Evolutionary conservation across 78 protist genomes (phyloP).

Genomic region (slime mould (Dictyostelium discoideum)): dicty_2.7 NC_007088.5:2241001-2241500

Average conservation of each 20-base stretch:
- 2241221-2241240: neutral
- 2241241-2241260: neutral
- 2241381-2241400: conserved; percentile 7
- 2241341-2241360: conserved; percentile 2
- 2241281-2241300: conserved; percentile 31
- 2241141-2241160: neutral
- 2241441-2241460: neutral
- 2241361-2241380: conserved; percentile 40
- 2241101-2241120: neutral
- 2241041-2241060: neutral
- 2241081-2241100: neutral
- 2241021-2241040: too few relatives aligned
- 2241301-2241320: conserved; percentile 26
- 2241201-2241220: neutral
- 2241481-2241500: conserved; percentile 35
- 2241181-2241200: neutral
- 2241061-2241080: too few relatives aligned
- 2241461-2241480: neutral
- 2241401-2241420: neutral
- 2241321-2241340: conserved; percentile 48
- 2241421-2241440: too few relatives aligned
- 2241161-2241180: neutral
- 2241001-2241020: neutral
- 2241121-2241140: neutral
- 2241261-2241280: conserved; percentile 9